phyloP scores from a whole-genome alignment of 2,329 filamentous ascomycete genomes.

The Endoconidiophora laricicola region DNA sequence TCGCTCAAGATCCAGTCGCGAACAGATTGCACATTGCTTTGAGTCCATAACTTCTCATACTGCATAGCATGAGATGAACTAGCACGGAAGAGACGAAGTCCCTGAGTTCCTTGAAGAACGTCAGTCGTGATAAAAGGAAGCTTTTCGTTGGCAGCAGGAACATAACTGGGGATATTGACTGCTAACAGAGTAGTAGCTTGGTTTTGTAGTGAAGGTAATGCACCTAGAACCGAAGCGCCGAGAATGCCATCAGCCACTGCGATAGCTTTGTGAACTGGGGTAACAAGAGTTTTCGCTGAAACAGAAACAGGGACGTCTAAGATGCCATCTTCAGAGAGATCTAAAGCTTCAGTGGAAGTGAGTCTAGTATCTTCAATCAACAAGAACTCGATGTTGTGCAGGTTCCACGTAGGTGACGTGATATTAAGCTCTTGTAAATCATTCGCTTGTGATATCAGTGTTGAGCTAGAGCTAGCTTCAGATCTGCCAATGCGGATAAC shows the following conservation, averaged over 20 bases:
- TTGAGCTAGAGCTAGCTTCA: conserved; percentile 16
- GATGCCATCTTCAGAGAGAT: conserved; percentile 41
- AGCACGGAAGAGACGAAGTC: conserved; percentile 49
- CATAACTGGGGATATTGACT: conserved; percentile 37
- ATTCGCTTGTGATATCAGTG: conserved; percentile 8
- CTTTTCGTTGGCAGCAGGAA: conserved; percentile 20
- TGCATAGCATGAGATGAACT: conserved; percentile 51
- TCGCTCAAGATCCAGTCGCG: conserved; percentile 44
- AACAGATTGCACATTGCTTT: conserved; percentile 50
- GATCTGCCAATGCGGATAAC: conserved; percentile 39
- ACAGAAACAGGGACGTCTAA: conserved; percentile 33
- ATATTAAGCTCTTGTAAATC: conserved; percentile 37
- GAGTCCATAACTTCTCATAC: conserved; percentile 60
- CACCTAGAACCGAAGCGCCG: conserved; percentile 41
- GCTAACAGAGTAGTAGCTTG: conserved; percentile 33
- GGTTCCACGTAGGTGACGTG: conserved; percentile 44
- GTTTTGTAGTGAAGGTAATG: conserved; percentile 25
- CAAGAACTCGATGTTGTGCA: conserved; percentile 47
- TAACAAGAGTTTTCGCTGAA: conserved; percentile 19
- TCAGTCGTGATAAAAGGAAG: conserved; percentile 44
- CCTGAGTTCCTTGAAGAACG: conserved; percentile 41
- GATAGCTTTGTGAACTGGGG: conserved; percentile 70
- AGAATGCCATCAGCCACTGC: conserved; percentile 57
- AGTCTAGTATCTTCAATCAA: conserved; percentile 34
- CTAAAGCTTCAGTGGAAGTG: conserved; percentile 14